These are phyloP conservation scores for Talaromyces wortmannii DNA, from an alignment of 495 filamentous ascomycete genomes.

Conservation along the genomic window DNA sequence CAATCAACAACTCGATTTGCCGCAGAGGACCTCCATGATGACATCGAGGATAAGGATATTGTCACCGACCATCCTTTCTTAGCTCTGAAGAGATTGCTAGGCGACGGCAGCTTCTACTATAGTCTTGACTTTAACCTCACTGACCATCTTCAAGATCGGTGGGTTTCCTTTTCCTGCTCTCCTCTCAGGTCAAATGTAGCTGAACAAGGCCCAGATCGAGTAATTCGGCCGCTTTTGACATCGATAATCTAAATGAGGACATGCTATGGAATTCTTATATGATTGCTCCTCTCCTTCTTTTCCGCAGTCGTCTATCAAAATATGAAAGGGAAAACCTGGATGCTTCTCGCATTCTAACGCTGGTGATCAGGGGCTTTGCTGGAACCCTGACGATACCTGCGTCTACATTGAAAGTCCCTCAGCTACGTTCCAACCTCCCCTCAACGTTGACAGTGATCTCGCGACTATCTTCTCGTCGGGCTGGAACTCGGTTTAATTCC, in stretches of 20 bases:
- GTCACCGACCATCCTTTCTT: constrained; percentile 79
- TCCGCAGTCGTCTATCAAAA: constrained; percentile 69
- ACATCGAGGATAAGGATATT: constrained; percentile 56
- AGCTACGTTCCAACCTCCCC: constrained; percentile 57
- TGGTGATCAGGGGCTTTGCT: constrained; percentile 89
- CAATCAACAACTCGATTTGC: constrained; percentile 48
- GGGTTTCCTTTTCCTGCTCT: constrained; percentile 17
- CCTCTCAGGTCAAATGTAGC: constrained; percentile 17
- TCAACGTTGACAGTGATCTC: constrained; percentile 84
- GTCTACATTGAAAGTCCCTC: constrained; percentile 42
- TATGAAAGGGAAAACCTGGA: constrained; percentile 72
- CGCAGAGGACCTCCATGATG: constrained; percentile 46
- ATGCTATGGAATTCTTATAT: constrained; percentile 98
- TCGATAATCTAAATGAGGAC: constrained; percentile 77
- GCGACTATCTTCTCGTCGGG: constrained; percentile 81
- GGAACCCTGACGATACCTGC: constrained; percentile 76
- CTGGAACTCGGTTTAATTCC: constrained; percentile 93
- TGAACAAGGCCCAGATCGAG: constrained; percentile 37
- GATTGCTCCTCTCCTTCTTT: constrained; percentile 85
- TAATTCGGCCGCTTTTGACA: constrained; percentile 58
- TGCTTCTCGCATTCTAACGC: constrained; percentile 80
- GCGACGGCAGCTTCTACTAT: constrained; percentile 97
- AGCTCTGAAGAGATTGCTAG: constrained; percentile 82
- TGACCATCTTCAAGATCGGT: constrained; percentile 88
- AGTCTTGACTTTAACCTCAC: constrained; percentile 96